Evolutionary conservation across 2,329 filamentous ascomycete species (phyloP), one percentile per base, ranked within the genome.

Genomic region (Aaosphaeria arxii): DNA sequence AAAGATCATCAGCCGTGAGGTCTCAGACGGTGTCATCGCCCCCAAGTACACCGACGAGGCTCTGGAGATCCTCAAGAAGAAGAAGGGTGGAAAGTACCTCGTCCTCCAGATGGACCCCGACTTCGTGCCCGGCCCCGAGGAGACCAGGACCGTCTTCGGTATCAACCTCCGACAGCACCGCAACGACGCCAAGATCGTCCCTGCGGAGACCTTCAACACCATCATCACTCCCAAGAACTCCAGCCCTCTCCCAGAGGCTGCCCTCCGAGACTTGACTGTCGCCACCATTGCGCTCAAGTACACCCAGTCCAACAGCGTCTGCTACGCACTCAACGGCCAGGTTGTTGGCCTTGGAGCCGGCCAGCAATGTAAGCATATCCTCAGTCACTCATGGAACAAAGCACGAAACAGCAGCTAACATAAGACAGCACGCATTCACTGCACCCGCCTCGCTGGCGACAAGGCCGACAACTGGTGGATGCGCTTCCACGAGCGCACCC

Each of bases 381-480:
- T 30, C 5, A 7, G 24, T 11, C 13, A 17, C 28, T 40, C 7
- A 17, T 24, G 17, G 17, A 24, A 11, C 7, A 9, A 6, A 33
- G 45, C 6, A 45, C 32, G 28, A 30, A 28, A 30, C 29, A 6
- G 7, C 30, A 9, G 7, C 33, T 29, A 40, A 31, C 31, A 4
- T 6, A 31, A 17, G 28, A 3, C 29, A 70, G 67, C 89, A 53
- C 88, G 94, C 60, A 99, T 99, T 62, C 94, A 99, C 81, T 99
- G 94, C 83, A 99, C 94, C 39, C 87, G 94, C 57, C 84, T 99
- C 44, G 94, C 94, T 7, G 94, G 94, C 51, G 92, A 97, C 79
- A 99, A 99, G 81, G 90, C 91, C 43, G 94, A 99, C 74, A 96
- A 95, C 80, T 97, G 92, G 92, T 99, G 92, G 94, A 88, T 99